phyloP scores from a whole-genome alignment of 176 grass and related monocot species.

The Alopecurus myosuroides region DNA sequence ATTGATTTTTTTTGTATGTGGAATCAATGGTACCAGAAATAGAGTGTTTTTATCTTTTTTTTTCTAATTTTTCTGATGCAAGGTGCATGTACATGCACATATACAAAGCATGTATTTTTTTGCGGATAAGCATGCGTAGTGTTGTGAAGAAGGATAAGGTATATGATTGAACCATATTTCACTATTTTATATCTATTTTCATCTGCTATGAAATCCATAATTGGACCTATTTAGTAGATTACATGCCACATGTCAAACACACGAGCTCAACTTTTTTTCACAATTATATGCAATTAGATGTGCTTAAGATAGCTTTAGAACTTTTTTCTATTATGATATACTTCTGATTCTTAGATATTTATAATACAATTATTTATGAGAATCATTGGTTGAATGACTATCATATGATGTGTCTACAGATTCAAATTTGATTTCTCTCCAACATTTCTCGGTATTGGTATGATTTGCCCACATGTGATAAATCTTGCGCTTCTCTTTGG shows the following conservation, averaged over 20 bases:
- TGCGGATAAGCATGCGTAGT: neutral
- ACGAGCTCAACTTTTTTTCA: neutral
- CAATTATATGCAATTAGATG: neutral
- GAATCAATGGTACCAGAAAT: neutral
- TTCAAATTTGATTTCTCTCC: constrained; percentile 77
- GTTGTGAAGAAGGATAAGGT: neutral
- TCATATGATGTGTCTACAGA: constrained; percentile 20
- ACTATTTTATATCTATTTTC: neutral
- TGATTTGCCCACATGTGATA: constrained; percentile 57
- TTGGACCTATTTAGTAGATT: neutral
- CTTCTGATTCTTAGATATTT: neutral
- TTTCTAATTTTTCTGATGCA: neutral
- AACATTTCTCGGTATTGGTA: constrained; percentile 52
- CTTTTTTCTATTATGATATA: neutral
- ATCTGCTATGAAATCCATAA: neutral
- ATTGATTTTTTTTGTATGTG: neutral
- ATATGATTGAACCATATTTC: neutral
- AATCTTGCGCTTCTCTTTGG: constrained; percentile 55
- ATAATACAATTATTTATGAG: neutral
- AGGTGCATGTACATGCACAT: neutral
- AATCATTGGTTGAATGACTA: neutral
- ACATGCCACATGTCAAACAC: neutral
- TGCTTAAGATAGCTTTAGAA: neutral
- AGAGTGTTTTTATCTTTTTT: neutral
- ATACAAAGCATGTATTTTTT: neutral